These are phyloP conservation scores for Solanum pinnatisectum DNA, from an alignment of 257 asterid genomes.

Conservation along the genomic window DNA sequence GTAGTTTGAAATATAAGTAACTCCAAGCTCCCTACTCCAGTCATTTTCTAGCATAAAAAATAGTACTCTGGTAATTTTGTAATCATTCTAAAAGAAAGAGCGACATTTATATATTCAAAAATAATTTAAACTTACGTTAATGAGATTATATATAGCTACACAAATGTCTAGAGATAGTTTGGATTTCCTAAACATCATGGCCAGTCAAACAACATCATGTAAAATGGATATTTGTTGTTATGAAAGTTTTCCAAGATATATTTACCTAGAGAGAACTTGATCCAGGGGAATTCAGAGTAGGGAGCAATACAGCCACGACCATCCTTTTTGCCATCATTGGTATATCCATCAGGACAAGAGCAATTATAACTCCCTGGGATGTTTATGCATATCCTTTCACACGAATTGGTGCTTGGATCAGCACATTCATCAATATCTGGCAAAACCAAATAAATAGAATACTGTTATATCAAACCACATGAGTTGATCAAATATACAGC, in stretches of 20 bases:
- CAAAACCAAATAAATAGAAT: not conserved
- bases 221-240: not conserved
- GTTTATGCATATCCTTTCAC: conserved; percentile 32
- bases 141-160: too few species aligned
- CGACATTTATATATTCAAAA: too few species aligned
- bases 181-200: too few species aligned
- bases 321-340: conserved; percentile 26
- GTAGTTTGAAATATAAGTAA: too few species aligned
- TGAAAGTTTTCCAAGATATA: not conserved
- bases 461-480: too few species aligned
- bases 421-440: conserved; percentile 52
- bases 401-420: conserved; percentile 12
- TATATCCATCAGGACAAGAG: conserved; percentile 37
- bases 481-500: not conserved
- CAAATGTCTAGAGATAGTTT: too few species aligned
- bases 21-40: too few species aligned
- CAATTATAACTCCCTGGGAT: conserved; percentile 26
- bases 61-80: too few species aligned
- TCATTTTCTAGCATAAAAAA: too few species aligned
- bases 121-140: too few species aligned
- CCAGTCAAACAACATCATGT: too few species aligned
- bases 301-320: conserved; percentile 39
- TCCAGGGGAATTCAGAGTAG: conserved; percentile 26
- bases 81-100: too few species aligned
- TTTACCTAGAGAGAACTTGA: conserved; percentile 35